These are phyloP conservation scores for Cynara cardunculus DNA, from an alignment of 129 eudicot species.

Conservation along the genomic window DNA sequence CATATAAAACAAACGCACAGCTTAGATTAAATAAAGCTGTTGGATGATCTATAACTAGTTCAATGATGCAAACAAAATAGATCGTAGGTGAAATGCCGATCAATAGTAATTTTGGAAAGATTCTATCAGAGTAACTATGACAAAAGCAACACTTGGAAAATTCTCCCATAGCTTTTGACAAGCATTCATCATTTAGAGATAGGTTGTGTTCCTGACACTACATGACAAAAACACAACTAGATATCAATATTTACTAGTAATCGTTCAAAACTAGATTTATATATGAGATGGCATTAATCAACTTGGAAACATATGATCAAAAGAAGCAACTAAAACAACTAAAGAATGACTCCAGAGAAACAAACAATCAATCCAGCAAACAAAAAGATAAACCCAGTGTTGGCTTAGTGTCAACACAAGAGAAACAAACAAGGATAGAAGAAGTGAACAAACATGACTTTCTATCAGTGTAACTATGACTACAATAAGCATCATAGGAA, in stretches of 20 bases:
- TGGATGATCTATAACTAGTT: not conserved
- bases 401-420: not conserved
- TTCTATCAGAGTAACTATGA: slow-evolving; percentile 56
- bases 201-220: not conserved
- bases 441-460: slow-evolving; percentile 12
- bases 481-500: slow-evolving; percentile 45
- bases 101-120: not conserved
- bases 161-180: slow-evolving; percentile 41
- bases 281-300: not conserved
- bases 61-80: not conserved
- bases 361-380: not conserved
- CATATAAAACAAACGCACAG: not conserved
- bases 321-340: not conserved
- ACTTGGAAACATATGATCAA: not conserved
- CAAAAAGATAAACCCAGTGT: not conserved
- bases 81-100: not conserved
- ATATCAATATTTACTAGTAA: not conserved
- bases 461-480: slow-evolving; percentile 75
- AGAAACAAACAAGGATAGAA: not conserved
- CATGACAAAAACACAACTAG: not conserved
- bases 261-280: not conserved
- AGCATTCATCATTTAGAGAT: slow-evolving; percentile 37
- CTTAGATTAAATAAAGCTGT: not conserved
- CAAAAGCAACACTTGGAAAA: slow-evolving; percentile 46
- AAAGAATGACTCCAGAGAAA: not conserved